Evolutionary conservation across 257 asterid species (phyloP).

Genomic region (Forsythia viridissima): DNA sequence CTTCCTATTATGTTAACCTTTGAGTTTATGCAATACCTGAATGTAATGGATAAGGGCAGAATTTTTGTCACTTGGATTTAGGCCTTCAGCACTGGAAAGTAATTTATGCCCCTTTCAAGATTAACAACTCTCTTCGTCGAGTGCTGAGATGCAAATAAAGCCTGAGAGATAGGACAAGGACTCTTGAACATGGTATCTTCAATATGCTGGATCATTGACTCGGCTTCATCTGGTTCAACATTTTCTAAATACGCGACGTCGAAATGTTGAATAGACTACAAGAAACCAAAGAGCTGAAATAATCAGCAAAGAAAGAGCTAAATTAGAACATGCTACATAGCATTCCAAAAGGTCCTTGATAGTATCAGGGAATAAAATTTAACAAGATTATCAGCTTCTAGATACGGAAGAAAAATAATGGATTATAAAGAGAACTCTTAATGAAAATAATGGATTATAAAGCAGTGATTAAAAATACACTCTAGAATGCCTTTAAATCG

Average conservation of each 20-base stretch:
- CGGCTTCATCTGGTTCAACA: constrained; percentile 75
- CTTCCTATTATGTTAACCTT: no score
- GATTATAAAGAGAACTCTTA: constrained; percentile 2
- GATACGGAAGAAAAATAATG: constrained; percentile 62
- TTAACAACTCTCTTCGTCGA: constrained; percentile 76
- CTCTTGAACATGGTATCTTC: constrained; percentile 79
- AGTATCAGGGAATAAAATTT: constrained; percentile 77
- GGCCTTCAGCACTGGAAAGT: constrained; percentile 68
- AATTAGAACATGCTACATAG: constrained; percentile 73
- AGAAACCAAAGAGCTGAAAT: constrained; percentile 13
- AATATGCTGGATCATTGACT: constrained; percentile 62
- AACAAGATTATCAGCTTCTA: constrained; percentile 63
- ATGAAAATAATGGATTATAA: background rate
- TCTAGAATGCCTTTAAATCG: constrained; percentile 4
- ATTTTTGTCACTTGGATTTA: constrained; percentile 91
- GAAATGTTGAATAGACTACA: constrained; percentile 16
- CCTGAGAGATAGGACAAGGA: constrained; percentile 59
- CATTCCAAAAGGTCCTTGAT: constrained; percentile 88
- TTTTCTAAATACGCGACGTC: constrained; percentile 57
- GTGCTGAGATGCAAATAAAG: constrained; percentile 83
- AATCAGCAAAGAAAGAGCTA: constrained; percentile 16
- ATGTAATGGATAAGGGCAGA: constrained; percentile 90
- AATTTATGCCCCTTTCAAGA: constrained; percentile 70
- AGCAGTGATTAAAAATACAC: background rate
- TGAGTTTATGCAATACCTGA: constrained; percentile 54